Percentiles rank a stretch among this genome's conserved stretches.
Evolutionary conservation across 805 yeast species (phyloP).

Genomic region (Candida oleophila): DNA sequence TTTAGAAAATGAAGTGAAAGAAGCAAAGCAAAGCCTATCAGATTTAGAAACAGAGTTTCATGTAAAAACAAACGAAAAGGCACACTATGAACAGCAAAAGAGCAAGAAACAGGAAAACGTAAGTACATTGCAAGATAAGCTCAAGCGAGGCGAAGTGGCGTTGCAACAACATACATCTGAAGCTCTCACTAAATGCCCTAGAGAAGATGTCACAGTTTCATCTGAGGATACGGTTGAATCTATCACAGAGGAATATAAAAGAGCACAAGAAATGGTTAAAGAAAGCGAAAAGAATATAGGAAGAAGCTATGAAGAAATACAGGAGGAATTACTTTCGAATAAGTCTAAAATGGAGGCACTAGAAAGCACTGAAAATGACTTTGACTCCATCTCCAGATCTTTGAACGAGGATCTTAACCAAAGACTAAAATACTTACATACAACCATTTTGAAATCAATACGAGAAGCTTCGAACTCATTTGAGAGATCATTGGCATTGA

Average conservation of each 20-base stretch:
- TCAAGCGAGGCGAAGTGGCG: slow-evolving; percentile 12
- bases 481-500: slow-evolving; percentile 54
- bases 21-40: slow-evolving; percentile 13
- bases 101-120: slow-evolving; percentile 12
- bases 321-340: slow-evolving; percentile 43
- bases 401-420: slow-evolving; percentile 29
- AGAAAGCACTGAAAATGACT: slow-evolving; percentile 34
- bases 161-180: slow-evolving; percentile 16
- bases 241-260: slow-evolving; percentile 48
- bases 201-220: slow-evolving; percentile 43
- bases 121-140: slow-evolving; percentile 12
- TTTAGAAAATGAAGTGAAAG: slow-evolving; percentile 12
- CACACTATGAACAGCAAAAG: slow-evolving; percentile 10
- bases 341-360: slow-evolving; percentile 45
- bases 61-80: slow-evolving; percentile 8
- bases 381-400: slow-evolving; percentile 24
- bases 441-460: slow-evolving; percentile 29
- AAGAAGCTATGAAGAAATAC: slow-evolving; percentile 54
- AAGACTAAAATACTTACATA: slow-evolving; percentile 32
- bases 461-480: slow-evolving; percentile 43
- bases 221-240: slow-evolving; percentile 45
- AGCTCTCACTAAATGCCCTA: slow-evolving; percentile 44
- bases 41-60: slow-evolving; percentile 17
- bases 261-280: slow-evolving; percentile 45
- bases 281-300: slow-evolving; percentile 56